Evolutionary conservation across 2,329 filamentous ascomycete genomes (phyloP), one percentile per base, ranked within the genome.

Genomic region (Aulographum hederae): DNA sequence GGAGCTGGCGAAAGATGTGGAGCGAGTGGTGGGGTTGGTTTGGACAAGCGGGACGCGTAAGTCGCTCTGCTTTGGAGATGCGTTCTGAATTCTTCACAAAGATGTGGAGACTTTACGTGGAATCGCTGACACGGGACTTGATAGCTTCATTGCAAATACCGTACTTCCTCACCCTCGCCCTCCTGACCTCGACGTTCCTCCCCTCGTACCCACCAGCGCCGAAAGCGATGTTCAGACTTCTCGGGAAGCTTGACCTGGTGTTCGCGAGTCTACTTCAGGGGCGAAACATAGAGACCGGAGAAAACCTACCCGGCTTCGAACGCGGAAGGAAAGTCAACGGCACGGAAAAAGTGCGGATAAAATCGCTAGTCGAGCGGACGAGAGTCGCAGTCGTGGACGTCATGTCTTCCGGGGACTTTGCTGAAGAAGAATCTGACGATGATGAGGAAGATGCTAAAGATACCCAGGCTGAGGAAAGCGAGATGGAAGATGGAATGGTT

Each of bases 41-140:
- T 95, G 86, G 86, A 67, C 81, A 15, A 81, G 75, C 18, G 81
- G 78, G 6, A 93, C 85, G 15, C 82, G 82, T 84, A 61, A 49
- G 79, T 63, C 18, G 29, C 27, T n/a, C n/a, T n/a, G n/a, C n/a
- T n/a, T n/a, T n/a, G 21, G 21, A 25, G 8, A 25, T 8, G 8
- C 8, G 8, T 25, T 25, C 8, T 25, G n/a, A n/a, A 13, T 10
- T 26, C 17, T 18, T n/a, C 12, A 15, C 15, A 18, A 27, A 4
- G 2, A 4, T 11, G 10, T 31, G 10, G 8, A 11, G 31, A 18
- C 26, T 25, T 38, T 20, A n/a, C n/a, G n/a, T n/a, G n/a, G n/a
- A n/a, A n/a, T n/a, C n/a, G n/a, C n/a, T n/a, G n/a, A n/a, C n/a
- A 34, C 26, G 17, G 23, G 19, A 14, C 18, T 19, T 21, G 32